phyloP scores from a whole-genome alignment of 2,329 filamentous ascomycete genomes.

The Aurifilum marmelostoma region DNA sequence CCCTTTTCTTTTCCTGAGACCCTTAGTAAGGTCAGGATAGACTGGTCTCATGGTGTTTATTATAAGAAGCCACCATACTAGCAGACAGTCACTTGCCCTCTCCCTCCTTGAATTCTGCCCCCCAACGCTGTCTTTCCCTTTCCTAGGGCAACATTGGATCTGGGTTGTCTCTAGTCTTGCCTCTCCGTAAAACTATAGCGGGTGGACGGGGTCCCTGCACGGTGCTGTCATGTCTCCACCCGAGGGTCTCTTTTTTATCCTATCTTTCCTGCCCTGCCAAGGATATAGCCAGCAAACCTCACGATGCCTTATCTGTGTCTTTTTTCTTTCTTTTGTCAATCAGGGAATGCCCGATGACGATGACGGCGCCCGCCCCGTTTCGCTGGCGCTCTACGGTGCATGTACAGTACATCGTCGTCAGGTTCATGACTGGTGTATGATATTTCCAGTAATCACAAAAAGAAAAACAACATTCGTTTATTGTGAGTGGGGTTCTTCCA shows the following conservation, averaged over 20 bases:
- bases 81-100: neutral
- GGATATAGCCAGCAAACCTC: constrained; percentile 2
- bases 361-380: neutral
- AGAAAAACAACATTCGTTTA: neutral
- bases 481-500: constrained; percentile 16
- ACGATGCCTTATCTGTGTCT: constrained; percentile 1
- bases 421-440: neutral
- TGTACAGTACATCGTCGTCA: constrained; percentile 19
- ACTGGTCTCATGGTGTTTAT: neutral
- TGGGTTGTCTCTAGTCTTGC: neutral
- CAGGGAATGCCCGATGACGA: constrained; percentile 2
- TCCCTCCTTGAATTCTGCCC: neutral
- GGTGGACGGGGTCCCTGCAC: constrained; percentile 16
- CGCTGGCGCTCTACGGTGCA: constrained; percentile 6
- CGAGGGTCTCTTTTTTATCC: constrained; percentile 11
- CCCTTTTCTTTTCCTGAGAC: neutral
- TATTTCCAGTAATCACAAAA: neutral
- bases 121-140: neutral
- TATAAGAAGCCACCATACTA: neutral
- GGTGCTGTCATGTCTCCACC: constrained; percentile 28
- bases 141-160: neutral
- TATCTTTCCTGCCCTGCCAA: constrained; percentile 21
- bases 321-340: constrained; percentile 3
- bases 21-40: neutral
- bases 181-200: neutral